phyloP scores from a whole-genome alignment of 805 yeast genomes.

The Starmerella bacillaris region DNA sequence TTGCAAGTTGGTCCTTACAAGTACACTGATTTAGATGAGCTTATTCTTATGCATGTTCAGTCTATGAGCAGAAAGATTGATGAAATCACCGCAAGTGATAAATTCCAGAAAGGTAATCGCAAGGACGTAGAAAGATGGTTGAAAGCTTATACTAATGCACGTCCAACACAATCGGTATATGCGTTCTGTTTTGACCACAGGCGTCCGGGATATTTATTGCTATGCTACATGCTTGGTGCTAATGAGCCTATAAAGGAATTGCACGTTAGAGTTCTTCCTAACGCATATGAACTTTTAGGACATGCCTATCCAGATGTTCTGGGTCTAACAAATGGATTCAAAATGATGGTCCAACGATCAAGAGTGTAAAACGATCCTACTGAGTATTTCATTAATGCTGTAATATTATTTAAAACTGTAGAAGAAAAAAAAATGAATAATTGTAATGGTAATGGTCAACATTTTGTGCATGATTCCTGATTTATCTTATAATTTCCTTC shows the following conservation, averaged over 20 bases:
- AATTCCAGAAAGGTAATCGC: conserved; percentile 65
- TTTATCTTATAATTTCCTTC: too few species aligned
- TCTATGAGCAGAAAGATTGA: conserved; percentile 67
- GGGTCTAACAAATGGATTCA: conserved; percentile 85
- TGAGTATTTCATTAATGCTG: too few species aligned
- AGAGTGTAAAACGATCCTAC: too few species aligned
- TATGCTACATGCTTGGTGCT: conserved; percentile 61
- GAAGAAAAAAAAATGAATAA: too few species aligned
- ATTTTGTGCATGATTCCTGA: too few species aligned
- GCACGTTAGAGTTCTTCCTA: conserved; percentile 81
- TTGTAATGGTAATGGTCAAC: too few species aligned
- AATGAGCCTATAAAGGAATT: conserved; percentile 42
- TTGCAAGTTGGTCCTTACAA: conserved; percentile 48
- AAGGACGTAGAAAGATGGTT: conserved; percentile 74
- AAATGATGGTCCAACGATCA: conserved; percentile 29
- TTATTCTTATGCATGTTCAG: conserved; percentile 71
- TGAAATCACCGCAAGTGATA: conserved; percentile 71
- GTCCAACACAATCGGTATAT: conserved; percentile 76
- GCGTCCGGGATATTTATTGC: conserved; percentile 82
- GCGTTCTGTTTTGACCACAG: conserved; percentile 80
- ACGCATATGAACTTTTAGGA: conserved; percentile 63
- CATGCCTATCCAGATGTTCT: conserved; percentile 80
- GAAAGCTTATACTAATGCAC: conserved; percentile 75
- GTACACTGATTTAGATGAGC: conserved; percentile 82
- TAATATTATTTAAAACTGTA: too few species aligned